Evolutionary conservation across 352 stramenopile genomes (phyloP).

Genomic region (Phytophthora citrophthora): DNA sequence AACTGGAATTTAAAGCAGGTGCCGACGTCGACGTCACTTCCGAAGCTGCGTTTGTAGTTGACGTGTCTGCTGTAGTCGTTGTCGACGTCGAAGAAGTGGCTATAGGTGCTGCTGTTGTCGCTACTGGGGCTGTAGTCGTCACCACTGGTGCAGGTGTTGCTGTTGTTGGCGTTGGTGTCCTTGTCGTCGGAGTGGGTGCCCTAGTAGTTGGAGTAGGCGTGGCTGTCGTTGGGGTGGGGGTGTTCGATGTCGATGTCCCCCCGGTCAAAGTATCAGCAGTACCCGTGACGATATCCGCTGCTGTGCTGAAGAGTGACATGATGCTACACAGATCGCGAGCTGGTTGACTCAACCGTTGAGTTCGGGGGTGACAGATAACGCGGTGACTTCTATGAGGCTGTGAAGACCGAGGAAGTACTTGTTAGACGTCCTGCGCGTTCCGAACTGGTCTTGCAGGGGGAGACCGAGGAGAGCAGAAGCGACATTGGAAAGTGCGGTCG

Average conservation of each 20-base stretch:
- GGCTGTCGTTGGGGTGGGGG: conserved; percentile 6
- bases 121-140: not conserved
- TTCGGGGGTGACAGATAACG: conserved; percentile 8
- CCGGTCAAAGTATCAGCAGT: conserved; percentile 25
- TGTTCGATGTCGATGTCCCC: conserved; percentile 3
- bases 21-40: conserved; percentile 14
- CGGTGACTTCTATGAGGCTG: not conserved
- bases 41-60: conserved; percentile 9
- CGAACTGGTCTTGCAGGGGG: conserved; percentile 25
- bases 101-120: conserved; percentile 14
- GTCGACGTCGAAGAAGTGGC: conserved; percentile 11
- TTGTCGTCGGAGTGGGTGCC: conserved; percentile 13
- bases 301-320: conserved; percentile 31
- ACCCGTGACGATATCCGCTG: conserved; percentile 15
- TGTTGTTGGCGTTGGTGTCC: conserved; percentile 17
- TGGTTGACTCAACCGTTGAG: conserved; percentile 2
- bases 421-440: conserved; percentile 20
- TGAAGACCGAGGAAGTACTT: conserved; percentile 1
- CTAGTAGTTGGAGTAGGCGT: conserved; percentile 19
- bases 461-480: conserved; percentile 15
- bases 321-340: conserved; percentile 5
- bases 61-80: conserved; percentile 4
- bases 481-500: conserved; percentile 24
- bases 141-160: conserved; percentile 7
- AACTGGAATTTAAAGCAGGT: conserved; percentile 17